Base-by-base conservation (phyloP, 1,284 basidiomycete genomes). In the Leccinum angustisporum region DNA sequence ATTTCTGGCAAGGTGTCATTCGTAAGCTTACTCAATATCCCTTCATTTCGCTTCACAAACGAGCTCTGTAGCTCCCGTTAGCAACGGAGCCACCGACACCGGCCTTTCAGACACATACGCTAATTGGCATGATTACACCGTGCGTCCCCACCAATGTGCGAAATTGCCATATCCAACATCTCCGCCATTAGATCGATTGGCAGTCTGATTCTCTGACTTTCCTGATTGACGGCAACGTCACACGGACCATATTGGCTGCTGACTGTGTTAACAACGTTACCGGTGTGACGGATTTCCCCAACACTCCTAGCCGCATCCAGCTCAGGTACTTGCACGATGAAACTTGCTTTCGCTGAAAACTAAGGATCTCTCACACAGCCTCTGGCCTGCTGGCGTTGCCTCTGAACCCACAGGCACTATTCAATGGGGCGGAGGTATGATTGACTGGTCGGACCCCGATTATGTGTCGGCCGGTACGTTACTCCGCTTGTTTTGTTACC, bases 331-430 rank as follows among this genome's bases (percentile, higher is more conserved):
- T 34, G 5, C 57, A 46, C 13, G 33, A 43, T 14, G 31, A 30
- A 9, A 51, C 50, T 40, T 18, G 31, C 10, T 62, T 33, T 25
- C 2, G 27, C 33, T 30, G 59, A 59, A 18, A 55, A 21, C 56
- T 63, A 57, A 59, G 52, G 8, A 56, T n/a, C 10, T 13, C 48
- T 50, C 36, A 4, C 4, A n/a, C 67, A 88, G 86, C 60, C 68
- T 94, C 62, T 94, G 92, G 91, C 87, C 91, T 21, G 88, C 88
- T 2, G 92, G 92, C 43, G 86, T 90, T 69, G 61, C 79, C 50
- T 70, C 78, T 8, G 81, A 79, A 43, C 79, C 90, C 3, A 74
- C 76, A 46, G 92, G 92, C 38, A 93, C 90, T 5, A 75, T 94
- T 36, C 70, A 84, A 61, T 95, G 92, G 92, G 81, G 86, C 18